Conservation (phyloP, 495 filamentous ascomycete species). For the Hypoxylon crocopeplum region DNA sequence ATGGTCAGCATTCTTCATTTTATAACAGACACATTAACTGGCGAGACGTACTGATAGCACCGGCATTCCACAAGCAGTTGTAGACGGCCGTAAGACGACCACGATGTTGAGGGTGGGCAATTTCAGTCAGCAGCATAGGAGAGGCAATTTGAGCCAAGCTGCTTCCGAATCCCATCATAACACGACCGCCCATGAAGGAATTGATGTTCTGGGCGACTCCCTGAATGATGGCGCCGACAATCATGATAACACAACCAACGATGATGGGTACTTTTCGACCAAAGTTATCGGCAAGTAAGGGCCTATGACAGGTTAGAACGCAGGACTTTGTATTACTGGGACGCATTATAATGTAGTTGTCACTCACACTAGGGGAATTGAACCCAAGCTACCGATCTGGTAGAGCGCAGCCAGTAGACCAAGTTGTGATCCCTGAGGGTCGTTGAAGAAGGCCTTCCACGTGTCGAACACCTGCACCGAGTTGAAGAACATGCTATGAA, state of each 20-base stretch:
- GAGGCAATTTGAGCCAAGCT: conserved; percentile 66
- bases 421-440: conserved; percentile 60
- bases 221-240: conserved; percentile 65
- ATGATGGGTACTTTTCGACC: conserved; percentile 68
- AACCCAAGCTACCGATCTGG: conserved; percentile 68
- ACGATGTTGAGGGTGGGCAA: conserved; percentile 71
- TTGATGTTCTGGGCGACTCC: conserved; percentile 55
- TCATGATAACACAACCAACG: conserved; percentile 69
- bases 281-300: conserved; percentile 65
- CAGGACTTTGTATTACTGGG: neutral
- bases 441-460: conserved; percentile 58
- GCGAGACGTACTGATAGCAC: conserved; percentile 50
- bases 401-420: conserved; percentile 73
- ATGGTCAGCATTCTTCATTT: conserved; percentile 23
- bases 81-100: conserved; percentile 70
- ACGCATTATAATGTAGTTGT: neutral
- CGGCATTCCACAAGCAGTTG: conserved; percentile 69
- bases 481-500: conserved; percentile 61
- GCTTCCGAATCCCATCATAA: conserved; percentile 65
- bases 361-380: conserved; percentile 68
- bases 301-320: conserved; percentile 47
- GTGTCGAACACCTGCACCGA: conserved; percentile 58
- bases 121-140: conserved; percentile 68
- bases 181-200: conserved; percentile 51
- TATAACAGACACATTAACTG: neutral